A percentile compares a stretch with the other conserved stretches of the same genome.
phyloP scores from a whole-genome alignment of 1,284 basidiomycete species.

The Flammula alnicola region DNA sequence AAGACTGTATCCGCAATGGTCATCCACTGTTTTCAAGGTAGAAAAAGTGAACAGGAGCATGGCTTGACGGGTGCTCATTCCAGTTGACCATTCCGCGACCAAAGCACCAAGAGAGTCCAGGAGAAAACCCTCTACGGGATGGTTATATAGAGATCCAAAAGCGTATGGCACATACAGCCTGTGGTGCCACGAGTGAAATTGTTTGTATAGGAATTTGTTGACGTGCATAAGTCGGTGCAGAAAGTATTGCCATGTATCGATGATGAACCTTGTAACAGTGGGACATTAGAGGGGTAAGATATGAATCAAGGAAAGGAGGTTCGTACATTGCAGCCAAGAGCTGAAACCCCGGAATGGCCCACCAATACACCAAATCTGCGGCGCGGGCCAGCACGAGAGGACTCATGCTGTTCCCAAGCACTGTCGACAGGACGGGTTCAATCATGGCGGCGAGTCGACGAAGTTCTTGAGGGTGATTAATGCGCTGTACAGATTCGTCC shows the following conservation, averaged over 20 bases:
- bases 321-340: slow-evolving; percentile 87
- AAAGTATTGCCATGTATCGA: slow-evolving; percentile 99
- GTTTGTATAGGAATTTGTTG: slow-evolving; percentile 90
- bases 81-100: slow-evolving; percentile 72
- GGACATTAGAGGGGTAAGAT: slow-evolving; percentile 3
- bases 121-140: slow-evolving; percentile 93
- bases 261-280: slow-evolving; percentile 70
- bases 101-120: slow-evolving; percentile 87
- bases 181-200: slow-evolving; percentile 95
- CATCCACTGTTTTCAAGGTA: slow-evolving; percentile 95
- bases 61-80: slow-evolving; percentile 86
- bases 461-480: slow-evolving; percentile 61
- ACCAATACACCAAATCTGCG: slow-evolving; percentile 90
- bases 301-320: neutral
- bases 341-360: slow-evolving; percentile 83
- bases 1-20: slow-evolving; percentile 93
- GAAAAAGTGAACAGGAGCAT: slow-evolving; percentile 85
- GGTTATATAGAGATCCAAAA: slow-evolving; percentile 97
- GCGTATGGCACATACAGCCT: slow-evolving; percentile 97
- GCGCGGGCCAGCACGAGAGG: slow-evolving; percentile 52
- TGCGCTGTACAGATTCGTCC: slow-evolving; percentile 45
- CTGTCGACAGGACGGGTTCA: slow-evolving; percentile 44
- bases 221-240: slow-evolving; percentile 92
- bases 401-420: slow-evolving; percentile 48
- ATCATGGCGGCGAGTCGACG: slow-evolving; percentile 45